A percentile compares a stretch with the other conserved stretches of the same genome.
Evolutionary conservation across 176 grass and related monocot genomes (phyloP).

Genomic region (bread wheat (Triticum aestivum)): IWGSC_CS_RefSeq_v2.1 NC_057812.1:509177130-509177629

Average conservation of each 20-base stretch:
- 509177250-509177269: background rate
- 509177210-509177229: background rate
- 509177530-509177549: conserved; percentile 25
- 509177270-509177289: conserved; percentile 10
- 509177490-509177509: conserved; percentile 55
- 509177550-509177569: background rate
- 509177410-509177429: conserved; percentile 52
- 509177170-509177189: background rate
- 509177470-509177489: conserved; percentile 44
- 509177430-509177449: conserved; percentile 43
- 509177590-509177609: background rate
- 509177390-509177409: conserved; percentile 58
- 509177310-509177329: conserved; percentile 14
- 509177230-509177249: background rate
- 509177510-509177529: conserved; percentile 60
- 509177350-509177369: background rate
- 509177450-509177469: conserved; percentile 60
- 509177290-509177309: background rate
- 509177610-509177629: background rate
- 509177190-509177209: conserved; percentile 3
- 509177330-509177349: background rate
- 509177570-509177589: background rate
- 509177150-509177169: background rate
- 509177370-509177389: background rate
- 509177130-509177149: background rate